Base-by-base conservation (phyloP, 2,329 filamentous ascomycete genomes). In the Leptodontidium sp. region DNA sequence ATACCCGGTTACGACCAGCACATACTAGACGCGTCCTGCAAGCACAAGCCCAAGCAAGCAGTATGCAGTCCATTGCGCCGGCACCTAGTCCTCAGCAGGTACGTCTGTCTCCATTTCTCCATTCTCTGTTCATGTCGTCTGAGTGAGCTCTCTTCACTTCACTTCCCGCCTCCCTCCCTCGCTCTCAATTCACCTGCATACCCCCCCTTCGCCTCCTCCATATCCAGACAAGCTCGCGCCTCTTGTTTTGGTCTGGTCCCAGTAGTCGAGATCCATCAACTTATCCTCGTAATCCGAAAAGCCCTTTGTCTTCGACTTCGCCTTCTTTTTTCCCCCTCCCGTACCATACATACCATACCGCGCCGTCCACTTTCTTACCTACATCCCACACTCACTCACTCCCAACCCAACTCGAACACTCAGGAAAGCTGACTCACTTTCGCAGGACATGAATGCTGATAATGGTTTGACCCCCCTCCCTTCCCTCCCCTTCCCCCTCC, bases 41-140 rank as follows among this genome's bases (percentile, higher is more conserved):
- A 32, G 29, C 6, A n/a, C 45, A 49, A 32, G 29, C 6, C 4
- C 45, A 49, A 35, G 14, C 6, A 17, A n/a, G 45, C 57, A 72
- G 47, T 38, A 77, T 77, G 76, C 76, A 78, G 70, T 76, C 76
- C 57, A 77, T 78, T 55, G 76, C 76, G 32, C 76, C 76, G 24
- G 75, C 75, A 11, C 76, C 76, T 15, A 71, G 74, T 40, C 72
- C 75, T 24, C 74, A 75, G 63, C 73, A 77, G 72, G 75, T 77
- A 74, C 68, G 61, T 74, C 65, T 61, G 29, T 32, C 29, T 32
- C 29, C 29, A 32, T 40, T 21, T 21, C 21, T 21, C 11, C 3
- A 12, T 40, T 40, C 38, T 9, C 2, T 40, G 8, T 9, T 40
- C 38, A 40, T 40, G 38, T 53, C n/a, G 49, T 62, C 66, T 66